Evolutionary conservation across 768 basidiomycete genomes (phyloP), one percentile per base, ranked within the genome.

Genomic region (Tricholoma flavovirens): DNA sequence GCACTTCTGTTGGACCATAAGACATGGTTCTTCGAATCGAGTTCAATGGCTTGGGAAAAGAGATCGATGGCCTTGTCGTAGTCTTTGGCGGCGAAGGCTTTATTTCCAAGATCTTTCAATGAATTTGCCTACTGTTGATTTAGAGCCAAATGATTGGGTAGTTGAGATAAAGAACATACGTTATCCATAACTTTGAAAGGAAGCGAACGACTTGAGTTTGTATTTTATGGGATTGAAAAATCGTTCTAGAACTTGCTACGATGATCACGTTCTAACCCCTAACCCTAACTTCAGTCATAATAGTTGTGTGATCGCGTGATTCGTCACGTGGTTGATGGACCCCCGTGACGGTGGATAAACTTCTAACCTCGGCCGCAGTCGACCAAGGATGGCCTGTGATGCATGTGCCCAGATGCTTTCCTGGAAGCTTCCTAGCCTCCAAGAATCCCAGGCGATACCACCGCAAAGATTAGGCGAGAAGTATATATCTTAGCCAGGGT

Each of bases 1-100:
- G 94, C 95, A 64, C 92, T 94, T 56, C 95, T 80, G 68, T 98
- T 98, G 14, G 93, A 96, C 73, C 82, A 97, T 8, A 97, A 76
- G 53, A 98, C 94, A 70, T 89, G 87, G 67, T 96, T 96, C 35
- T 75, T 77, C 2, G 87, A 76, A 72, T 97, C 93, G 62, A 95
- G 64, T 48, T 79, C 83, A 67, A 98, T 89, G 17, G 90, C 95
- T 65, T 92, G 80, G 4, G 83, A 78, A 72, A 92, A 93, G 49
- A 88, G 74, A 66, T 87, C 81, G 76, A 91, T 90, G 6, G 95
- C 94, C 64, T 80, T 84, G 75, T 91, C 86, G 73, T 90, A 97
- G 64, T 97, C 83, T 69, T 93, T 97, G 54, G 91, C 91, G 36
- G 89, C 79, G 73, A 98, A 98, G 19, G 95, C 93, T 67, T 94